Base-by-base conservation (phyloP, 495 filamentous ascomycete genomes). In the Aspergillus homomorphus region DNA sequence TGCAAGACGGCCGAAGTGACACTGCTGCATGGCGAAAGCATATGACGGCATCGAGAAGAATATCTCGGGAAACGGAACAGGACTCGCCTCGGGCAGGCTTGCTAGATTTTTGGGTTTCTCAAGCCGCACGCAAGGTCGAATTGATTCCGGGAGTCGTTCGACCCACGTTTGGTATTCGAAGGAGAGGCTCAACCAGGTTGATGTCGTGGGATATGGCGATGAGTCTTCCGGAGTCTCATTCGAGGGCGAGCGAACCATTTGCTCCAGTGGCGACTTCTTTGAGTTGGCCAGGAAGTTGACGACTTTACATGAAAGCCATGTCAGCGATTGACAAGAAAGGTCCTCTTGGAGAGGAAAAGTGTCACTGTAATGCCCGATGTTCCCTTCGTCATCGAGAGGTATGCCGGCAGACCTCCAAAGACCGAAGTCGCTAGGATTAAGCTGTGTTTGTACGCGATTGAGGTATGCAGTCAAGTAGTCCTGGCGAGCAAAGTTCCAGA, bases 151-250 rank as follows among this genome's bases (percentile, higher is more conserved):
- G 0, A 78, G 63, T 14, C 66, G 59, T 20, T 77, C 73, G n/a
- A 76, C 67, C 76, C 76, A 78, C 5, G 66, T 62, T 45, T 75
- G 73, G 41, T 76, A 67, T 41, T 75, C 73, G 23, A 76, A 72
- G 15, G 58, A 73, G 33, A 78, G 62, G 26, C 65, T 69, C 8
- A 76, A 57, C 76, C 76, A 78, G 9, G 69, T 64, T 15, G 66
- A 63, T 22, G 72, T 69, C 20, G 64, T 64, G 12, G 69, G 65
- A 19, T 65, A 62, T 4, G 59, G 55, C 19, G 33, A 38, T 14
- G 56, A 49, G 21, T 2, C 33, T 12, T 14, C 33, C 56, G 59
- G 50, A 45, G 4, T 15, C 51, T 14, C 46, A 19, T 18, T 59
- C 4, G 63, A 52, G 9, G 67, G 51, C 22, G 67, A 57, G 1